Base-by-base conservation (phyloP, 179 eudicot species). In the Beta macrorhiza region DNA sequence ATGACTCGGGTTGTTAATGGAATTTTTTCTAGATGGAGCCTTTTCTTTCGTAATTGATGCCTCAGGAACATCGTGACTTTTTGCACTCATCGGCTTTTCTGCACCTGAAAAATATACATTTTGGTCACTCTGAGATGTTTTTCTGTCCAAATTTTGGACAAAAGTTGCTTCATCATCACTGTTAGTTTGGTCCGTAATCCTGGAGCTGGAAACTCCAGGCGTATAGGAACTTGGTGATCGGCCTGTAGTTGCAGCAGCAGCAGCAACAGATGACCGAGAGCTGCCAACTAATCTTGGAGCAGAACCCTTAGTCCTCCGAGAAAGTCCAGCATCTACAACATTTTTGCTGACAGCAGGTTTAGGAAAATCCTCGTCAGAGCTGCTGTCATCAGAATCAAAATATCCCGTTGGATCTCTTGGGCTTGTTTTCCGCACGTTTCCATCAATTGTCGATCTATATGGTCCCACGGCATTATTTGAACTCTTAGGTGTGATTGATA, bases 221-320 rank as follows among this genome's bases (percentile, higher is more conserved):
- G 63, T 67, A 84, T 64, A 53, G 58, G 84, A 62, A 64, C 67
- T 76, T 56, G 81, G 74, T 42, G 86, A 76, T 29, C 83, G 84
- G 22, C 82, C 85, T n/a, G 83, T 81, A 56, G 77, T 84, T 42
- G 80, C 49, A 62, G 78, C 85, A n/a, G 79, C 70, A 57, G 73
- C 71, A 55, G 74, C 25, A 25, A 25, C 79, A 67, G 83, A 81
- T 4, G 89, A 22, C 55, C 76, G 77, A 47, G 88, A 79, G 58
- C 72, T 78, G 44, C 83, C 79, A 77, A 64, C 84, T 74, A 83
- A 58, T 78, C 76, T 73, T 2, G 84, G 69, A 75, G 88, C 59
- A 63, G 90, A 81, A 68, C 85, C 87, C 74, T 90, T 91, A 20
- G 97, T 92, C 84, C 98, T 90, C 74, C 94, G 89, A 82, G 97